phyloP scores from a whole-genome alignment of 1,284 basidiomycete species.

The Moniliophthora roreri region DNA sequence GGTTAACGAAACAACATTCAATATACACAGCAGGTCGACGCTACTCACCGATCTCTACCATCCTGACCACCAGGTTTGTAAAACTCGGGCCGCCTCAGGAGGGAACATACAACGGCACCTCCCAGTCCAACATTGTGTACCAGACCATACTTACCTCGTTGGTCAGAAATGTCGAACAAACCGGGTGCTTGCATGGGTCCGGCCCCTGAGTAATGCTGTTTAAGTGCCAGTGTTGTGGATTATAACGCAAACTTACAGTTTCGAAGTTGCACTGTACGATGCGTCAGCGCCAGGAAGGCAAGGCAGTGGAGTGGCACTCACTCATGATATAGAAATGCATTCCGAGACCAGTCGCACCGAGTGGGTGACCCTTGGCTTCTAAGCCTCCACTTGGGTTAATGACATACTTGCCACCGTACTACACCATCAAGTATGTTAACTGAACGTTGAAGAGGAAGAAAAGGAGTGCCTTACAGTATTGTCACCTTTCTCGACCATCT shows the following conservation, averaged over 20 bases:
- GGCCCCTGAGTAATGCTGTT: conserved; percentile 49
- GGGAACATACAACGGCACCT: conserved; percentile 74
- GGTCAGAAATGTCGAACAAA: conserved; percentile 59
- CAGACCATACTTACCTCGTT: conserved; percentile 75
- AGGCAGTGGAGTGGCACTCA: conserved; percentile 32
- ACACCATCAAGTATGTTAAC: conserved; percentile 10
- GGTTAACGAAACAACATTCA: conserved; percentile 2
- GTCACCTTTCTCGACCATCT: conserved; percentile 74
- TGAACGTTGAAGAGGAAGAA: conserved; percentile 1
- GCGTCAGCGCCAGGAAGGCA: not conserved
- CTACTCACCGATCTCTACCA: conserved; percentile 61
- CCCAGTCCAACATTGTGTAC: conserved; percentile 86
- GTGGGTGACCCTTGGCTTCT: conserved; percentile 84
- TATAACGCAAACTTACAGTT: conserved; percentile 46
- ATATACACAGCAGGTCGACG: not conserved
- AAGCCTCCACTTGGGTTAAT: conserved; percentile 86
- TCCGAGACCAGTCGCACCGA: conserved; percentile 83
- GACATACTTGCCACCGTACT: conserved; percentile 88
- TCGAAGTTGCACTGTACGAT: conserved; percentile 64
- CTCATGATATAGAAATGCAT: conserved; percentile 89
- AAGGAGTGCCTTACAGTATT: conserved; percentile 61
- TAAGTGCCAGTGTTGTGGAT: conserved; percentile 4
- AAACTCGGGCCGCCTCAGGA: conserved; percentile 75
- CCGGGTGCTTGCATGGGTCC: conserved; percentile 81
- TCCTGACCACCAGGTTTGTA: conserved; percentile 61